Base-by-base conservation (phyloP, 805 yeast genomes). In the Kazachstania martiniae region DNA sequence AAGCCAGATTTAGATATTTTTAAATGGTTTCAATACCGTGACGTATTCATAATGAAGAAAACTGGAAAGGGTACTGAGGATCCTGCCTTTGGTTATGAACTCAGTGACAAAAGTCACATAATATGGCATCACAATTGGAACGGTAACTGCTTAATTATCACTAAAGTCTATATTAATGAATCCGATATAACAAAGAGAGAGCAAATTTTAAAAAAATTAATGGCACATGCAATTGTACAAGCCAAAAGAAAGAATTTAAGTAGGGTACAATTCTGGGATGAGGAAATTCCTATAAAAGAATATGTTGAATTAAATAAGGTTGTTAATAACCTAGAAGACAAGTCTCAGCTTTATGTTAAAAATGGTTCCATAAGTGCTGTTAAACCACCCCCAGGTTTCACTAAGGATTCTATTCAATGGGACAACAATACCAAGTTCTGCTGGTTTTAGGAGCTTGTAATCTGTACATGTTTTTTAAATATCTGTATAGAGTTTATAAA, bases 81-180 rank as follows among this genome's bases (percentile, higher is more conserved):
- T 6, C 8, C 6, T 4, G 42, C 42, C 13, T 59, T 56, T 37
- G 69, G 68, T 5, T 49, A 38, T 22, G 44, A 46, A 13, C 31
- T 36, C 15, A 36, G 36, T 3, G 51, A 53, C 29, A 42, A 50
- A 1, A 44, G 62, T 15, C 69, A 63, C 40, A 47, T 64, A 7
- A 41, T 64, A 12, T 71, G 74, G 73, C 58, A 53, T 28, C 68
- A 63, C 33, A 64, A 65, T 27, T 64, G 66, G 63, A 52, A 50
- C 28, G 55, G 39, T 10, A 41, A 49, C 21, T 27, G 42, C 6
- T 37, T 64, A 21, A 40, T 53, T 2, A 42, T 65, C 5, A 23
- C 53, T 3, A 58, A 51, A 25, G 28, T 55, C 1, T 51, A 39
- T 27, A 34, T 48, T 24, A 33, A 39, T n/a, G 38, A 38, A 2